Base-by-base conservation (phyloP, 345 rosid species). In the Acer yangbiense region DNA sequence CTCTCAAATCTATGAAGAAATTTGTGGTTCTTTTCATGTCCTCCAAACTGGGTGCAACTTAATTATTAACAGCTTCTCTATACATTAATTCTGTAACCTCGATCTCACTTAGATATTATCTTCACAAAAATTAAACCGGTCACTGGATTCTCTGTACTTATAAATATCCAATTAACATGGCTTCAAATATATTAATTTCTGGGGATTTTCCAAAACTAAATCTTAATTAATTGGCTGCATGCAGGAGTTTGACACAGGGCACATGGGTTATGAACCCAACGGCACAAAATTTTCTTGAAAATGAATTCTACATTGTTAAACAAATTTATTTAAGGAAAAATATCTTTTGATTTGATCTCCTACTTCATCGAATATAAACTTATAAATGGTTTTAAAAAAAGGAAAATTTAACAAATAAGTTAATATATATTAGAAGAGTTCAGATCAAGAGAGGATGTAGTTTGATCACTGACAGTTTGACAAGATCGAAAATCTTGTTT, bases 171-270 rank as follows among this genome's bases (percentile, higher is more conserved):
- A 13, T 50, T 50, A 58, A 58, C 29, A 63, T 63, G 29, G 13
- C 16, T 63, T 13, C 9, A 63, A 27, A 63, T 64, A 64, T 64
- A 23, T 64, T 12, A 7, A 60, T 60, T 57, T 23, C 29, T 63
- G 32, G 66, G 66, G 66, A 63, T 63, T 63, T 63, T 63, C 66
- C 17, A 63, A 25, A 63, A 63, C 66, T 25, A 63, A 21, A 63
- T 63, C 66, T 58, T 58, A 35, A 32, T 32, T 32, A 32, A 35
- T 35, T 35, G 66, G 12, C 66, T 27, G 35, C 27, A 25, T 25
- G 27, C 6, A 21, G 17, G 39, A 21, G 17, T 63, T 63, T 25
- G 62, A 57, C 23, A 57, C 39, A 35, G 21, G 62, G 62, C 62
- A 63, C 66, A 63, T 63, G 66, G 66, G 17, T 63, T 9, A 63